phyloP scores from a whole-genome alignment of 2,329 filamentous ascomycete genomes.

The Beauveria australis region DNA sequence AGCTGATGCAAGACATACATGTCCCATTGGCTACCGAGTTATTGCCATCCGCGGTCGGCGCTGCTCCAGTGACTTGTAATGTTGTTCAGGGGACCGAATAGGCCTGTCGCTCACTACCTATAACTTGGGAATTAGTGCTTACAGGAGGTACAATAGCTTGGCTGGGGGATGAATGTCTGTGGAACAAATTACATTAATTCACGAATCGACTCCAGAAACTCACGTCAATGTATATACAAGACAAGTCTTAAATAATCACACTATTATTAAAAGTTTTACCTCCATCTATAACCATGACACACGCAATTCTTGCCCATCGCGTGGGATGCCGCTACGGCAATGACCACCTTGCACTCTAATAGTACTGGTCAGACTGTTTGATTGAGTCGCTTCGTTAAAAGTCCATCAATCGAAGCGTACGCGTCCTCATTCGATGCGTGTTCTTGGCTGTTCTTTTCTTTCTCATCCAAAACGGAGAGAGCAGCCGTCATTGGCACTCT shows the following conservation, averaged over 20 bases:
- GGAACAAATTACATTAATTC: too few relatives aligned
- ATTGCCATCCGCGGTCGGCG: background rate
- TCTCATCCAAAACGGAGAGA: background rate
- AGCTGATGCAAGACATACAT: background rate
- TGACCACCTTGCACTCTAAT: background rate
- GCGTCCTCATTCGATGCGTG: background rate
- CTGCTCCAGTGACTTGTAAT: background rate
- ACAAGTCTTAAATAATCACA: too few relatives aligned
- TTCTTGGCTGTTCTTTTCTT: background rate
- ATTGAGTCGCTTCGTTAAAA: background rate
- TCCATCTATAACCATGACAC: background rate
- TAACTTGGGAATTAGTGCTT: background rate
- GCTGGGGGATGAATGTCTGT: too few relatives aligned
- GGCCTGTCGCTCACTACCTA: background rate
- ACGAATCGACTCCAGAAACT: too few relatives aligned
- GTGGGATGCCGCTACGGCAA: background rate
- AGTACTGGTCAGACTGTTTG: background rate
- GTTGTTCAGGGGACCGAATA: background rate
- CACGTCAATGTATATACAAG: too few relatives aligned
- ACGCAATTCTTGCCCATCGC: background rate
- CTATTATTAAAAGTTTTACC: background rate
- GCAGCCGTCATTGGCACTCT: slow-evolving; percentile 5
- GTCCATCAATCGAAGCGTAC: background rate
- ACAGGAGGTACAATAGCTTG: background rate
- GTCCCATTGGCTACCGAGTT: background rate